Conservation (phyloP, 2,329 filamentous ascomycete species). For the Trichoderma endophyticum region DNA sequence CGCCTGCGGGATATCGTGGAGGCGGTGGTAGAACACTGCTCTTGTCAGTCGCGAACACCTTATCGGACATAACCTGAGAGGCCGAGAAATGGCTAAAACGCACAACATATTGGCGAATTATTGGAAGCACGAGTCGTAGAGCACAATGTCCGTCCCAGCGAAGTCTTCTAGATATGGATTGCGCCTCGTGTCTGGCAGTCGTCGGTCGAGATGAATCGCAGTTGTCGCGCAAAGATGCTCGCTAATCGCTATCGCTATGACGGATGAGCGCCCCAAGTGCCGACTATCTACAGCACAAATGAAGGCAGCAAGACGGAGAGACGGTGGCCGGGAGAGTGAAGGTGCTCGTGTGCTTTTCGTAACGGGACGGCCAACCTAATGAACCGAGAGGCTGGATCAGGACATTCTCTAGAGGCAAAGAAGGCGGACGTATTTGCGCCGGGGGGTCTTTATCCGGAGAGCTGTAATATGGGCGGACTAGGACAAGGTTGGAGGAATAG, state of each 20-base stretch:
- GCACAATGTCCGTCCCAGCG: not conserved
- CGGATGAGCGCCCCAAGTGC: not conserved
- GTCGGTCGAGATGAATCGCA: not conserved
- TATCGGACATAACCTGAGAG: not conserved
- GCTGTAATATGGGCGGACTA: not conserved
- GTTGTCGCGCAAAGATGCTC: conserved; percentile 3
- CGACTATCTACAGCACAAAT: not conserved
- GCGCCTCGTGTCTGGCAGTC: not conserved
- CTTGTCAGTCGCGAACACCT: conserved; percentile 17
- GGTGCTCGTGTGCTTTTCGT: not conserved
- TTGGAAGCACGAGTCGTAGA: not conserved
- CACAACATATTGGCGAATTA: conserved; percentile 27
- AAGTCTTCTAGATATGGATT: not conserved
- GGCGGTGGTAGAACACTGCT: conserved; percentile 79
- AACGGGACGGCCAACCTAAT: not conserved
- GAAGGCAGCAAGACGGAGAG: not conserved
- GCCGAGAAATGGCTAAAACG: conserved; percentile 14
- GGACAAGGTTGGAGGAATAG: conserved; percentile 10
- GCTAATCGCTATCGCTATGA: conserved; percentile 1
- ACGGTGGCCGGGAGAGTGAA: not conserved
- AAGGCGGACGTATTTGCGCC: not conserved
- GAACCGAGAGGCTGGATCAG: not conserved
- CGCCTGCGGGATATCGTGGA: conserved; percentile 74
- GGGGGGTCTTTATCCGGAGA: conserved; percentile 14
- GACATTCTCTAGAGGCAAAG: not conserved